A percentile compares a stretch with the other conserved stretches of the same genome.
Conservation (phyloP, 352 stramenopile genomes). For the Globisporangium spiculum region DNA sequence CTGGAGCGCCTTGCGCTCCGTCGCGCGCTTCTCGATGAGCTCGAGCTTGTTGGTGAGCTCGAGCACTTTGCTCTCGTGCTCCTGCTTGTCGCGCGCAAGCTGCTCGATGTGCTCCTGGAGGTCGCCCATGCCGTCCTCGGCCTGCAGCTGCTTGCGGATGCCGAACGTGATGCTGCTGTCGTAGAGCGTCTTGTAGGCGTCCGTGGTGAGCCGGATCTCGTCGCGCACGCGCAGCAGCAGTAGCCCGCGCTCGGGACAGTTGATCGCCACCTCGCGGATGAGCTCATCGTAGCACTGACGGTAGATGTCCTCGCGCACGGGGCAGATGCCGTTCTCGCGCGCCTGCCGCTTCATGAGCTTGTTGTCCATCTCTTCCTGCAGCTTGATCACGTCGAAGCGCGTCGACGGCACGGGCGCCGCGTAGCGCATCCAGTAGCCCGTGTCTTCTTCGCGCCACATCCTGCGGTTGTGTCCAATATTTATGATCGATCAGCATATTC, state of each 20-base stretch:
- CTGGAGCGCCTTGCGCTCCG: constrained; percentile 84
- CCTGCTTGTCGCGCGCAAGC: constrained; percentile 57
- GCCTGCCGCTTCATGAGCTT: constrained; percentile 89
- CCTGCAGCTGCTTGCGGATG: constrained; percentile 92
- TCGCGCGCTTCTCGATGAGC: constrained; percentile 90
- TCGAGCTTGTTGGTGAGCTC: constrained; percentile 91
- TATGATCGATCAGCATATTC: too few species aligned
- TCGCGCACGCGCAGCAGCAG: constrained; percentile 90
- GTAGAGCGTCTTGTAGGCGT: constrained; percentile 95
- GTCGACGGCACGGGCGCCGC: constrained; percentile 87
- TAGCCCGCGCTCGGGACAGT: constrained; percentile 90
- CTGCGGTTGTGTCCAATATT: constrained; percentile 21
- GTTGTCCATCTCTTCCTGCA: constrained; percentile 89
- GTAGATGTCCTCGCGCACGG: constrained; percentile 93
- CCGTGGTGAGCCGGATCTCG: constrained; percentile 92
- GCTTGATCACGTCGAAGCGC: constrained; percentile 90
- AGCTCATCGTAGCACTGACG: constrained; percentile 91
- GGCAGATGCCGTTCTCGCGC: constrained; percentile 90
- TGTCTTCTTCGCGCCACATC: constrained; percentile 78
- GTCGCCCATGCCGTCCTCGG: constrained; percentile 90
- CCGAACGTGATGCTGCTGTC: constrained; percentile 92
- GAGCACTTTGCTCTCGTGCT: constrained; percentile 80
- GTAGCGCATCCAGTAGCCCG: constrained; percentile 91
- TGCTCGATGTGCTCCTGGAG: constrained; percentile 60
- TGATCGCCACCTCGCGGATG: constrained; percentile 91